Percentiles rank a stretch among this genome's conserved stretches.
phyloP scores from a whole-genome alignment of 2,329 filamentous ascomycete genomes.

The Neocucurbitaria cava region DNA sequence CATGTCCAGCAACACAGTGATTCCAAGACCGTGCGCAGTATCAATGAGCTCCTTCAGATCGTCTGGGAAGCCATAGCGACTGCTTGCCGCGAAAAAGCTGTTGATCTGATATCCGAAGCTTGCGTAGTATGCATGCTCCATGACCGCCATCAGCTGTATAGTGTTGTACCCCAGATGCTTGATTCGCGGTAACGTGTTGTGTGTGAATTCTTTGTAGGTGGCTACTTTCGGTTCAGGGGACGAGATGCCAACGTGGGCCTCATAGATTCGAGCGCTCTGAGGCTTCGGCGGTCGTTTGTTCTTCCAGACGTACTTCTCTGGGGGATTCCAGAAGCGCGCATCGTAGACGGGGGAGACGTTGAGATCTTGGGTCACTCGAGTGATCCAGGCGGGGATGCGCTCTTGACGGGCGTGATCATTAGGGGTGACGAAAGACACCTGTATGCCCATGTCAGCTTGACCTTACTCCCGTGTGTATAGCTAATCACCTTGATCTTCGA shows the following conservation, averaged over 20 bases:
- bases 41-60: constrained; percentile 97
- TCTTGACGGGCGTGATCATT: constrained; percentile 79
- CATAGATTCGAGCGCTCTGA: constrained; percentile 86
- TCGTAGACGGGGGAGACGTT: constrained; percentile 91
- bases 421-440: constrained; percentile 85
- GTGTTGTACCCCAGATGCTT: constrained; percentile 92
- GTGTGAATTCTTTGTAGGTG: constrained; percentile 97
- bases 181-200: constrained; percentile 90
- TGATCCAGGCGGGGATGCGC: constrained; percentile 95
- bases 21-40: constrained; percentile 87
- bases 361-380: constrained; percentile 92
- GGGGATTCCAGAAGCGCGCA: constrained; percentile 96
- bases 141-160: constrained; percentile 98
- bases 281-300: constrained; percentile 83
- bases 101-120: constrained; percentile 99
- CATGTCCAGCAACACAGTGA: constrained; percentile 90
- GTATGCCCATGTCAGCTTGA: constrained; percentile 2
- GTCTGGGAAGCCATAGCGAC: constrained; percentile 90
- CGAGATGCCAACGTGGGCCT: constrained; percentile 98
- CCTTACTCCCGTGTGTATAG: not conserved
- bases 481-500: constrained; percentile 87
- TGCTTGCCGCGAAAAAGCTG: constrained; percentile 97
- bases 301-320: constrained; percentile 84
- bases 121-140: constrained; percentile 99
- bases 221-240: constrained; percentile 87